Evolutionary conservation across 495 filamentous ascomycete genomes (phyloP), one percentile per base, ranked within the genome.

Genomic region (Penicillium desertorum): DNA sequence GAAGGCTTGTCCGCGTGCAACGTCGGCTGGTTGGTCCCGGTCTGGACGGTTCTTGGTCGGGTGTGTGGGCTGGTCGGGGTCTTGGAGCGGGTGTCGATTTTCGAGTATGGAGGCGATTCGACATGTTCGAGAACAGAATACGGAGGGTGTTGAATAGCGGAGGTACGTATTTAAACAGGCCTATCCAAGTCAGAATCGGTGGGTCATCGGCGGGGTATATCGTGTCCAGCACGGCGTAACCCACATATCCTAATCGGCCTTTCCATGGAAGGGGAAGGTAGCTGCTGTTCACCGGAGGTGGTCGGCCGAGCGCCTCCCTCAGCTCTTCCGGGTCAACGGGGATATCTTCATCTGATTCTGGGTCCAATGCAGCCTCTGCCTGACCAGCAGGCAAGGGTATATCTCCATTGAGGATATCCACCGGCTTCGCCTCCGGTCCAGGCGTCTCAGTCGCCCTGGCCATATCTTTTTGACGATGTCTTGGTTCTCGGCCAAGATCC

Each of bases 131-230:
- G 94, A 97, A 67, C 86, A 88, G 73, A 97, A 98, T 10, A 97
- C 85, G 0, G 93, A 85, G 16, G 91, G 90, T 58, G 88, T 93
- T 0, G 91, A 87, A 50, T 83, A 82, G 41, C 94, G 89, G 4
- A 98, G 83, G 70, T 98, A 97, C 0, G 92, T 98, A 69, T 93
- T 93, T 22, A 98, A 78, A 67, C 91, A 96, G 22, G 92, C 90
- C 88, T 91, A 51, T 6, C 36, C 1, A 27, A 14, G 29, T 60
- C 19, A 66, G 71, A 65, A 65, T 65, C 57, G 7, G 12, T 23
- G 3, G 11, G 9, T 29, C 10, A 53, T 47, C n/a, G 16, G 17
- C 12, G 7, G 14, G 4, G 25, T 14, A 22, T 41, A 32, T 7
- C 0, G 9, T 12, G 29, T 17, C 8, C 20, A 48, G 39, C 53